Evolutionary conservation across 192 early-diverging fungal genomes (phyloP), one percentile per base, ranked within the genome.

Genomic region (Coemansia sp.): DNA sequence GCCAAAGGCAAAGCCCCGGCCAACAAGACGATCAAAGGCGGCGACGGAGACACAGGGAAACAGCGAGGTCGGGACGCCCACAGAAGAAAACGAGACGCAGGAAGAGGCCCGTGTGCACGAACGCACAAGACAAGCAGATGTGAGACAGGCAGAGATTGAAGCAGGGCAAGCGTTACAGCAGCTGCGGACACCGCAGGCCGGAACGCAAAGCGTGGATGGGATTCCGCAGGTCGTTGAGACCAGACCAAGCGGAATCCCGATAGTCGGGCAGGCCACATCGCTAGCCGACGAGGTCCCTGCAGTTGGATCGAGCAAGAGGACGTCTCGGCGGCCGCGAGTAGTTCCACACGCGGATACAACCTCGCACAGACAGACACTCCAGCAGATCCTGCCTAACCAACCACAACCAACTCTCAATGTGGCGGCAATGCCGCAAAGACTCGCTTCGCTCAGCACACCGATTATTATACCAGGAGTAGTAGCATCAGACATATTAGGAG

Each of bases 1-100:
- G 46, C 76, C 76, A 50, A 78, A 78, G 57, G 67, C 67, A 7
- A 78, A 69, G 43, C 76, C 76, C 6, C 63, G 76, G 22, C 38
- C 62, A 4, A 42, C 41, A 5, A 53, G 63, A 40, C 64, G 68
- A 25, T 56, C 54, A 23, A 9, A 23, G 17, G 19, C 54, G 35
- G 19, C 54, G 33, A 13, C 25, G 54, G n/a, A n/a, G n/a, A 32
- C 25, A 36, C 54, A 56, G 54, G 48, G 11, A 11, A 25, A 5
- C 48, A 56, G 54, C 54, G 54, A 33, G 34, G 54, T 20, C 40
- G 35, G 38, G 15, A 63, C 29, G 46, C 61, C 68, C 15, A 38
- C 53, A 46, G 60, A 46, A 9, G 58, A 20, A 38, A 50, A 17
- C 34, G 49, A 34, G n/a, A 17, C 19, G n/a, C 55, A 53, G 40